These are phyloP conservation scores for Fraxinus pennsylvanica DNA, from an alignment of 257 asterid genomes.

Conservation along the genomic window DNA sequence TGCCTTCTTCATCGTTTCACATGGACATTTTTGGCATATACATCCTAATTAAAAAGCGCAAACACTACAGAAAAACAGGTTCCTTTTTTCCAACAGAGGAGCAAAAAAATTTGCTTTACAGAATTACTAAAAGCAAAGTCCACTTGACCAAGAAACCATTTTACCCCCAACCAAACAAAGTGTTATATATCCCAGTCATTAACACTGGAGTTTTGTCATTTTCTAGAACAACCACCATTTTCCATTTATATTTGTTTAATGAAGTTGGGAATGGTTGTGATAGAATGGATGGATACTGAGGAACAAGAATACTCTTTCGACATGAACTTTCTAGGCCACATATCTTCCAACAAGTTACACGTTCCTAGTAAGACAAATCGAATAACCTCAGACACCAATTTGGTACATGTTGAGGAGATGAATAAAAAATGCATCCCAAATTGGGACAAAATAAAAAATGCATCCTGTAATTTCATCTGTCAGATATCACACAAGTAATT, in stretches of 20 bases:
- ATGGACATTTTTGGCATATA: neutral
- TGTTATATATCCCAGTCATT: too few relatives aligned
- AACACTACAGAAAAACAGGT: neutral
- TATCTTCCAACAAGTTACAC: neutral
- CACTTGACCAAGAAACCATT: neutral
- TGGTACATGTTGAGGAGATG: neutral
- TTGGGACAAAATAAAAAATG: neutral
- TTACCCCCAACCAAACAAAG: neutral
- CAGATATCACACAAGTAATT: neutral
- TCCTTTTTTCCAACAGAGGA: neutral
- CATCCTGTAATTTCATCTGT: neutral
- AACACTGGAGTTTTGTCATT: neutral
- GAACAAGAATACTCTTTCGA: neutral
- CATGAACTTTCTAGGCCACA: neutral
- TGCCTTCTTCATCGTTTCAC: neutral
- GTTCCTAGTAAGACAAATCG: neutral
- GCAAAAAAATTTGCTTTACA: neutral
- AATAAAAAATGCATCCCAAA: neutral
- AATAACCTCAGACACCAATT: neutral
- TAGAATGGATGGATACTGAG: neutral
- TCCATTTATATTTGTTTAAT: neutral
- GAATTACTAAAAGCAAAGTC: neutral
- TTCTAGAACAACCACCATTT: neutral
- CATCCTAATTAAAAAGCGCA: too few relatives aligned
- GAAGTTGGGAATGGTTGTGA: neutral